These are phyloP conservation scores for Nemania serpens DNA, from an alignment of 2,329 filamentous ascomycete species.

Conservation along the genomic window DNA sequence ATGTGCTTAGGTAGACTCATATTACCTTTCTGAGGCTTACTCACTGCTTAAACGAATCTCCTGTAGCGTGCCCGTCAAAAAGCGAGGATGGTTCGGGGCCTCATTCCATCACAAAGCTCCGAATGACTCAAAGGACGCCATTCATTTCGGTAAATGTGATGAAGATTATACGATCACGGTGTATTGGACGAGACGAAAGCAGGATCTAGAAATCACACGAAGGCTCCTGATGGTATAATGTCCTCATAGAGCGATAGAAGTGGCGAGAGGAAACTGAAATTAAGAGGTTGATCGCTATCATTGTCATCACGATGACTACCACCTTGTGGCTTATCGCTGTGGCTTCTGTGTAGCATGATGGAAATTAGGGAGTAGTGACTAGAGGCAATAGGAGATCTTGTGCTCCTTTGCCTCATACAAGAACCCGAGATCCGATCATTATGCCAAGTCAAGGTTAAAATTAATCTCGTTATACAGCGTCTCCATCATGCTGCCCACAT, in stretches of 20 bases:
- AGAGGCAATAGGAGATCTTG: neutral
- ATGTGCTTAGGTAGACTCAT: neutral
- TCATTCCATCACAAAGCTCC: neutral
- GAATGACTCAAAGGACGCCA: neutral
- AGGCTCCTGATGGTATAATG: no score
- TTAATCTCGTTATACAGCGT: neutral
- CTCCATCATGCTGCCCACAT: neutral
- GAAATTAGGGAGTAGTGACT: neutral
- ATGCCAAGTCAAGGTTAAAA: neutral
- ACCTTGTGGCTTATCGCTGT: neutral
- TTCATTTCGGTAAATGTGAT: neutral
- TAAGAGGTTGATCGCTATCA: no score
- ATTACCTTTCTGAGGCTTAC: neutral
- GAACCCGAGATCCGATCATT: neutral
- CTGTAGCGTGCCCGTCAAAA: neutral
- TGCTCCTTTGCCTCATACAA: no score
- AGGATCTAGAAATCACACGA: no score
- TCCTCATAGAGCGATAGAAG: no score
- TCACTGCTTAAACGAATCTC: neutral
- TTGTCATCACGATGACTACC: neutral
- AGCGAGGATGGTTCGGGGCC: no score
- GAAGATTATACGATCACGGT: no score
- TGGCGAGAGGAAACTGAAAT: no score
- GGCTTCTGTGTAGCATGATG: neutral
- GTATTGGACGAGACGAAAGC: no score